Base-by-base conservation (phyloP, 768 basidiomycete species). In the Macrocybe gigantea region DNA sequence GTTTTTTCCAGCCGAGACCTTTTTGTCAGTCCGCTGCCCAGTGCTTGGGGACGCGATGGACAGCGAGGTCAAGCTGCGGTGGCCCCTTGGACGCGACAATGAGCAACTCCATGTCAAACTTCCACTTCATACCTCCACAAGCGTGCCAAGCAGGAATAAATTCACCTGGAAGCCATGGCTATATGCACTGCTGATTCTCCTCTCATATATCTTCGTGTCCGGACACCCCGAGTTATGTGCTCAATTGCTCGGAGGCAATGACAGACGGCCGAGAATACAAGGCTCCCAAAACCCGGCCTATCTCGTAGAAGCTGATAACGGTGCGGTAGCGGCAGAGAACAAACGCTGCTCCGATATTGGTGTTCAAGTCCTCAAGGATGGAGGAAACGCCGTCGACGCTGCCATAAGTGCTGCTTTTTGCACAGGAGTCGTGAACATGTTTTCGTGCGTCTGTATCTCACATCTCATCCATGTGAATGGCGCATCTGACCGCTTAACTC, bases 341-440 rank as follows among this genome's bases (percentile, higher is more conserved):
- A 74, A 78, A 53, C 67, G 82, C 13, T 97, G 95, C 64, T 94
- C 92, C 7, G 67, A 87, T 38, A 82, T 96, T 41, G 95, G 94
- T 2, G 80, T 96, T 1, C 68, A 80, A 5, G 71, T 83, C 7
- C 56, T 95, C 49, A 83, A 81, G 66, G 77, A 80, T 6, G 93
- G 93, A 29, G 95, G 95, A 12, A 94, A 88, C 57, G 93, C 94
- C 0, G 80, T 95, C 11, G 95, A 98, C 54, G 85, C 95, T 0
- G 86, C 82, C 0, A 81, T 97, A 46, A 79, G 82, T 14, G 76
- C 88, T 0, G 80, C 85, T 0, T 70, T 97, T 22, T 97, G 95
- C 60, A 69, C 70, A 33, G 87, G 88, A 5, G 84, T 89, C 2
- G 80, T 92, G 44, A 93, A 93, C 63, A 91, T 91, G 83, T 96